Evolutionary conservation across 2,329 filamentous ascomycete species (phyloP).

Genomic region (Didymella keratinophila): DNA sequence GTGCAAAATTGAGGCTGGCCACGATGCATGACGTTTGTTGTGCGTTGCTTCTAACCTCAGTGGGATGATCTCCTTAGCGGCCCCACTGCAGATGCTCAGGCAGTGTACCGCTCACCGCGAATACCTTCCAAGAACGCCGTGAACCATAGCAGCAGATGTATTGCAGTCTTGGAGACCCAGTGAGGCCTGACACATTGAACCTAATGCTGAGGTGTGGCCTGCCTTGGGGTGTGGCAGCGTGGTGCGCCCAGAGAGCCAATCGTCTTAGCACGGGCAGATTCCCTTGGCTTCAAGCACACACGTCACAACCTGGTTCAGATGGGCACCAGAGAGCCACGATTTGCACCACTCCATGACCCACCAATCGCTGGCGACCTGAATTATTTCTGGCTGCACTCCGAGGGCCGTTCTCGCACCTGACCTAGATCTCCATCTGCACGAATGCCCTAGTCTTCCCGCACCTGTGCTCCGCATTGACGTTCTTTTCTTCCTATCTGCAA

Average conservation of each 20-base stretch:
- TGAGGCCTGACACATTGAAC: background rate
- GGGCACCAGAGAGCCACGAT: conserved; percentile 12
- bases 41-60: conserved; percentile 18
- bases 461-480: conserved; percentile 17
- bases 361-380: conserved; percentile 15
- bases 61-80: conserved; percentile 14
- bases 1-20: conserved; percentile 14
- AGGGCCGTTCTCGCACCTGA: conserved; percentile 22
- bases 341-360: conserved; percentile 14
- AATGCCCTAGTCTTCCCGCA: conserved; percentile 20
- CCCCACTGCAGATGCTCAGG: conserved; percentile 3
- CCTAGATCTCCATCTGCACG: conserved; percentile 19
- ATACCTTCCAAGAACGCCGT: conserved; percentile 1
- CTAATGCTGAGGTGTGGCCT: background rate
- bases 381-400: conserved; percentile 19
- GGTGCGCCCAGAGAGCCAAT: conserved; percentile 12
- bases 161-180: background rate
- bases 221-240: conserved; percentile 9
- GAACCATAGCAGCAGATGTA: conserved; percentile 4
- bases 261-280: conserved; percentile 14
- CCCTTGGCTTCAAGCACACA: conserved; percentile 17
- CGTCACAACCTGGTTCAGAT: conserved; percentile 16
- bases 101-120: conserved; percentile 7
- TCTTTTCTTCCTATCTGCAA: conserved; percentile 15
- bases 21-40: conserved; percentile 21